phyloP scores from a whole-genome alignment of 2,329 filamentous ascomycete genomes.

The Neurospora crassa region DNA sequence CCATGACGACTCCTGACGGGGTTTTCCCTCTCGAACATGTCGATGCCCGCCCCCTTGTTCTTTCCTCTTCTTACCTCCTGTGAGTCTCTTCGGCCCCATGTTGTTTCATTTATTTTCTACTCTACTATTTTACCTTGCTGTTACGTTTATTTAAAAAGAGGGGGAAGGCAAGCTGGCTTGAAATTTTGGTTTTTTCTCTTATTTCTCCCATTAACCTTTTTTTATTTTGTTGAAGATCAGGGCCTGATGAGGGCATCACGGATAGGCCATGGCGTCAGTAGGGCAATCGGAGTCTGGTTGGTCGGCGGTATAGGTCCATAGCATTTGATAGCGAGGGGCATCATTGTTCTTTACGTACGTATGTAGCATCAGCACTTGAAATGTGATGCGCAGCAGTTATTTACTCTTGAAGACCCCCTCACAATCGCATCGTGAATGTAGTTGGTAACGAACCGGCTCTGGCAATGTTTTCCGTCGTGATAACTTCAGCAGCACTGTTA shows the following conservation, averaged over 20 bases:
- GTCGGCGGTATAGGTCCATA: not conserved
- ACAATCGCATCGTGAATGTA: no score
- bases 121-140: not conserved
- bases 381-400: not conserved
- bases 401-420: not conserved
- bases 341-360: not conserved
- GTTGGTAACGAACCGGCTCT: no score
- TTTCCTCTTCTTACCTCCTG: not conserved
- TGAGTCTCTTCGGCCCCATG: not conserved
- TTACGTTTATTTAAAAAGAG: not conserved
- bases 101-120: not conserved
- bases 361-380: not conserved
- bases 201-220: not conserved
- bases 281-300: not conserved
- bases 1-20: not conserved
- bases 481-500: not conserved
- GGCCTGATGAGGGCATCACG: not conserved
- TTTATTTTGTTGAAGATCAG: not conserved
- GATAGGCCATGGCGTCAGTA: not conserved
- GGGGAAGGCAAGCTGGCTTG: not conserved
- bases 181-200: not conserved
- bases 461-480: not conserved
- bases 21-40: not conserved
- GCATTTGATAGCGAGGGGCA: not conserved
- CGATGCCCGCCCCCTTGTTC: not conserved